Evolutionary conservation across 441 rosid genomes (phyloP).

Genomic region (Breynia disticha): DNA sequence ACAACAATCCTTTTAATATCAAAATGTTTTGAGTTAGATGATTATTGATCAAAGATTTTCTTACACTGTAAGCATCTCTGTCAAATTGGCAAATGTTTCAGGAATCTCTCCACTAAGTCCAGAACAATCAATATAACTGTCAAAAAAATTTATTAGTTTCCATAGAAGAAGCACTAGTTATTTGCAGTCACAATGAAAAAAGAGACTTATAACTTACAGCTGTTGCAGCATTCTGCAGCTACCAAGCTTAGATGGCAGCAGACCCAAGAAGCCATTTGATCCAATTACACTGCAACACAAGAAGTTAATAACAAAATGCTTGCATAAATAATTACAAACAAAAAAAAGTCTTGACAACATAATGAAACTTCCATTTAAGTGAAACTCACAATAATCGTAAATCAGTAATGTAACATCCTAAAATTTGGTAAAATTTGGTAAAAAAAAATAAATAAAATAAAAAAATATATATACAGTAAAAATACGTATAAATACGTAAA

Average conservation of each 20-base stretch:
- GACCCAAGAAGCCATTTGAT: slow-evolving; percentile 56
- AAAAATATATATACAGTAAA: no score
- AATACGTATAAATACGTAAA: no score
- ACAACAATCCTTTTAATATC: background rate
- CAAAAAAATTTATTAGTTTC: slow-evolving; percentile 8
- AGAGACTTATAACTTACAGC: slow-evolving; percentile 32
- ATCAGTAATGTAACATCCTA: no score
- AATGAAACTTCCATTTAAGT: slow-evolving; percentile 11
- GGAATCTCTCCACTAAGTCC: slow-evolving; percentile 41
- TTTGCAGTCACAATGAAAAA: background rate
- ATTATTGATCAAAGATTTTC: slow-evolving; percentile 4
- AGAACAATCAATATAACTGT: slow-evolving; percentile 29
- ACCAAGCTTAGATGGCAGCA: slow-evolving; percentile 57
- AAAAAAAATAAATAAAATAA: no score
- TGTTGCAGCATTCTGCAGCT: slow-evolving; percentile 33
- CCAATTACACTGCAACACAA: slow-evolving; percentile 32
- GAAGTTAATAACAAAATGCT: slow-evolving; percentile 9
- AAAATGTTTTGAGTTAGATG: background rate
- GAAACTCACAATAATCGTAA: slow-evolving; percentile 39
- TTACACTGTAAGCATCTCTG: slow-evolving; percentile 18
- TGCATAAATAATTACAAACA: background rate
- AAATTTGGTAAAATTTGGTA: no score
- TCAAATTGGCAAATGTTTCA: slow-evolving; percentile 23
- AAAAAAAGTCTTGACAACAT: slow-evolving; percentile 26
- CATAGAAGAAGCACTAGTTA: no score